phyloP scores from a whole-genome alignment of 2,329 filamentous ascomycete genomes.

The Aspergillus sp. region DNA sequence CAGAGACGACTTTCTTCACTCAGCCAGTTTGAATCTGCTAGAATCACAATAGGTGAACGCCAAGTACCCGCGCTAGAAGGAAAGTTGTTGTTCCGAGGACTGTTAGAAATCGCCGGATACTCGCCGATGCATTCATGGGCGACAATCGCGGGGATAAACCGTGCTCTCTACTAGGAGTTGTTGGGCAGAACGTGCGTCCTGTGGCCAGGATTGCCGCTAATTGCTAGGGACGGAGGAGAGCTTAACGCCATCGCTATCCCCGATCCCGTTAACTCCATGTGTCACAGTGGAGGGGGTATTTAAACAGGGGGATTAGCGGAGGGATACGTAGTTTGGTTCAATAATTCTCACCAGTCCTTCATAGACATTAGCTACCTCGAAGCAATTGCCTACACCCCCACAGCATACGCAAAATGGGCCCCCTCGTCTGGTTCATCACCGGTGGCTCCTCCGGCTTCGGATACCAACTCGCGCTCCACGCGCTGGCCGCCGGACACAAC shows the following conservation, averaged over 20 bases:
- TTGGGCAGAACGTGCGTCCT: not conserved
- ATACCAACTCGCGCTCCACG: slow-evolving; percentile 43
- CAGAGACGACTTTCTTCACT: too few species aligned
- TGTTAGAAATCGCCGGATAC: not conserved
- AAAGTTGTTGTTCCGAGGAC: too few species aligned
- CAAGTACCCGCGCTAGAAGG: too few species aligned
- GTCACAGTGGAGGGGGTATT: not conserved
- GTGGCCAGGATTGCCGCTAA: not conserved
- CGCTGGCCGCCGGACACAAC: slow-evolving; percentile 49
- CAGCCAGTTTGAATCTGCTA: too few species aligned
- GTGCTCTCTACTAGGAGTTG: not conserved
- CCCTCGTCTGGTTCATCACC: slow-evolving; percentile 53
- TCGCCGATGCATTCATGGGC: not conserved
- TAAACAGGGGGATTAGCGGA: not conserved
- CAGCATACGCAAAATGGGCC: not conserved
- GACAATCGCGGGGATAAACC: not conserved
- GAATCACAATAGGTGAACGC: too few species aligned
- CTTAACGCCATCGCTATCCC: not conserved
- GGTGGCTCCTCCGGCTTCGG: slow-evolving; percentile 56
- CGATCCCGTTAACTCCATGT: not conserved
- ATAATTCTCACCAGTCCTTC: not conserved
- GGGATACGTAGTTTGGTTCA: not conserved
- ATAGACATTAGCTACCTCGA: too few species aligned
- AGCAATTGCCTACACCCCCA: too few species aligned
- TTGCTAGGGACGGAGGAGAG: not conserved